phyloP scores from a whole-genome alignment of 179 eudicot species.

The Carnegiea gigantea region DNA sequence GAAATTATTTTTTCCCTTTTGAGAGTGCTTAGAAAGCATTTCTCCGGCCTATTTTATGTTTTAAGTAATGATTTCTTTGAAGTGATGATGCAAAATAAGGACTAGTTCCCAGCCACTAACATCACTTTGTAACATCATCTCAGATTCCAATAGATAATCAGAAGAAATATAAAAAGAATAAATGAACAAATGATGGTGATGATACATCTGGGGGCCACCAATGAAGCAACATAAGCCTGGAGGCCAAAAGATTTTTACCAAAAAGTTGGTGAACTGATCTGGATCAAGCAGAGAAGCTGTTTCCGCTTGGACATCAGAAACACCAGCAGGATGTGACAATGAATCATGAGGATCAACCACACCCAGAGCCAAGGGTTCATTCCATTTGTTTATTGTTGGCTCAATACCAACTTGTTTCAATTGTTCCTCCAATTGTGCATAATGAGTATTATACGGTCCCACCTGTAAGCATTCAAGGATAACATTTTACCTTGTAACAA shows the following conservation, averaged over 20 bases:
- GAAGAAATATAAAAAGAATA: neutral
- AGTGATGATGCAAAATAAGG: neutral
- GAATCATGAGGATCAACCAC: constrained; percentile 97
- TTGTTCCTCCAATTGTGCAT: constrained; percentile 91
- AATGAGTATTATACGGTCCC: constrained; percentile 89
- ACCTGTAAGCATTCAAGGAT: constrained; percentile 43
- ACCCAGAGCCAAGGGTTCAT: constrained; percentile 79
- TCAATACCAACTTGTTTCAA: constrained; percentile 75
- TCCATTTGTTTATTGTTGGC: constrained; percentile 69
- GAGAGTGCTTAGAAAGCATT: neutral
- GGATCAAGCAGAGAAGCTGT: constrained; percentile 84
- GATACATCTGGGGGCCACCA: neutral
- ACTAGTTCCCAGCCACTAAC: neutral
- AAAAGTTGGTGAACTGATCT: constrained; percentile 82
- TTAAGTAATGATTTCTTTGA: neutral
- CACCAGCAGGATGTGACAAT: constrained; percentile 94
- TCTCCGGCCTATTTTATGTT: neutral
- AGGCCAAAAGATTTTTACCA: constrained; percentile 46
- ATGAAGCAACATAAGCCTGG: neutral
- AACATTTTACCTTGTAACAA: constrained; percentile 8
- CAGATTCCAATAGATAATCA: neutral
- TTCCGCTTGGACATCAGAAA: constrained; percentile 94
- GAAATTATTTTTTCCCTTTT: neutral
- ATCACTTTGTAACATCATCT: neutral
- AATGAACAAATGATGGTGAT: neutral